phyloP scores from a whole-genome alignment of 768 basidiomycete species.

The Boletus huronensis region DNA sequence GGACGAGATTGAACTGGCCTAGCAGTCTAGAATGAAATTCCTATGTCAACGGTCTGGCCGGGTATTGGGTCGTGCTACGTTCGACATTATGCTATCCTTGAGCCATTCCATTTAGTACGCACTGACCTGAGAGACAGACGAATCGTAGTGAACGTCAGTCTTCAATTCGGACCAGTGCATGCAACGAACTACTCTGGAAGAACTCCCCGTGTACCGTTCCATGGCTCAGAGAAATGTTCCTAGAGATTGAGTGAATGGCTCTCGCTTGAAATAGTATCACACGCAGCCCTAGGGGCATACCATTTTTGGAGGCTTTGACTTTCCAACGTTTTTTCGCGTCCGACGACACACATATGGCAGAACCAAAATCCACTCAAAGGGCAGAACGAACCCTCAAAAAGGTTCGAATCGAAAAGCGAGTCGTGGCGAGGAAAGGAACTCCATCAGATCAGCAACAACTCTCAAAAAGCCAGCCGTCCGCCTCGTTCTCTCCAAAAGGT shows the following conservation, averaged over 20 bases:
- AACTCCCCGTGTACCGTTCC: neutral
- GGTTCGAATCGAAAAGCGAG: conserved; percentile 20
- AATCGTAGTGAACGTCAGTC: neutral
- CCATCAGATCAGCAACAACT: neutral
- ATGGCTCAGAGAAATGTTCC: neutral
- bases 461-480: neutral
- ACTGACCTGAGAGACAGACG: neutral
- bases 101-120: neutral
- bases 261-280: too few species aligned
- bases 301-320: conserved; percentile 4
- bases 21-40: conserved; percentile 9
- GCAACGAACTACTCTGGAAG: neutral
- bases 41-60: neutral
- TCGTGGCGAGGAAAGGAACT: neutral
- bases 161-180: neutral
- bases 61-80: neutral
- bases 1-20: conserved; percentile 9
- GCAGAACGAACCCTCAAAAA: conserved; percentile 24
- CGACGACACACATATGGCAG: conserved; percentile 13
- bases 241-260: neutral
- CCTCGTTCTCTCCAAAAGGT: conserved; percentile 23
- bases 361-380: conserved; percentile 17
- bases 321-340: neutral
- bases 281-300: neutral
- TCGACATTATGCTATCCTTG: too few species aligned